These are phyloP conservation scores for Salvia splendens DNA, from an alignment of 257 asterid species.

Conservation along the genomic window DNA sequence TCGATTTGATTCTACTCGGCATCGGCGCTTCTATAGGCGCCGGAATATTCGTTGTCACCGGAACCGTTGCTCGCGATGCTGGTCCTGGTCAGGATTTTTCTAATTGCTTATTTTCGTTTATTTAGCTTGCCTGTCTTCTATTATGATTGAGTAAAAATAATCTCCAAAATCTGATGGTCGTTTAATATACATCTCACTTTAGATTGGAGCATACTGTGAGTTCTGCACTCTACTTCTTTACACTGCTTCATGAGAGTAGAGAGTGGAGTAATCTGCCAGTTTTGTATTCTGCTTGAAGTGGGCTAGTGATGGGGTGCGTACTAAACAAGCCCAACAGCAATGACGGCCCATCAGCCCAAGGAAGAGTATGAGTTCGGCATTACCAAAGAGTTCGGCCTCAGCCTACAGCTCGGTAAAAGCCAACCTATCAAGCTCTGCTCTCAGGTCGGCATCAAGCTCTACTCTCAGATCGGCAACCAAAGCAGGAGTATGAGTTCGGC, in stretches of 20 bases:
- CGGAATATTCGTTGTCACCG: conserved; percentile 86
- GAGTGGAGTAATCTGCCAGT: background rate
- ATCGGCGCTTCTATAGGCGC: conserved; percentile 96
- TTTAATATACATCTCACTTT: background rate
- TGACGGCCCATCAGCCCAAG: no score
- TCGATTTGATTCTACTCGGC: conserved; percentile 80
- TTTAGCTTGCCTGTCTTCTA: background rate
- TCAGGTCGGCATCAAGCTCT: no score
- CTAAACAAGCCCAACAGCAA: no score
- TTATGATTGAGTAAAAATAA: background rate
- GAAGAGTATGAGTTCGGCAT: no score
- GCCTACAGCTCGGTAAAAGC: no score
- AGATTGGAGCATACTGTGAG: background rate
- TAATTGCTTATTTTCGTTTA: background rate
- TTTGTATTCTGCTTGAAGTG: conserved; percentile 1
- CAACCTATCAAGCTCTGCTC: no score
- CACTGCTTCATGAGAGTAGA: conserved; percentile 2
- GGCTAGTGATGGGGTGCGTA: no score
- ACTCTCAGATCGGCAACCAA: no score
- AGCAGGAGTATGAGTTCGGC: no score
- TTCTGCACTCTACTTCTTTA: background rate
- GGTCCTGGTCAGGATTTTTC: conserved; percentile 70
- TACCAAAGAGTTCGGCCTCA: no score
- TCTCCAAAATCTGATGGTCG: background rate
- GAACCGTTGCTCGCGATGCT: conserved; percentile 83